phyloP scores from a whole-genome alignment of 345 rosid species.

The Diplotaxis tenuifolia region DNA sequence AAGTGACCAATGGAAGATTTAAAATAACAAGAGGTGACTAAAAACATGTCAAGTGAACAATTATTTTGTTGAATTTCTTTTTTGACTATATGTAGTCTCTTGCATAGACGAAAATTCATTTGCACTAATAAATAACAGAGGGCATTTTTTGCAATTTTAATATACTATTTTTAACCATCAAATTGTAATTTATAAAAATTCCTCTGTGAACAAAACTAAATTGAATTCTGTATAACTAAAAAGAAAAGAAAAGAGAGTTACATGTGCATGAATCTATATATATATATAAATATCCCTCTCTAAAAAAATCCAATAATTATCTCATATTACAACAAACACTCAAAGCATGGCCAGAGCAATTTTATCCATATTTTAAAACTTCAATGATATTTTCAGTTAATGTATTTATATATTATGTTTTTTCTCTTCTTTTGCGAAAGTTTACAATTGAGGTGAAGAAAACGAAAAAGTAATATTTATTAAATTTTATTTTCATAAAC shows the following conservation, averaged over 20 bases:
- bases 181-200: background rate
- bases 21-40: background rate
- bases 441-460: slow-evolving; percentile 46
- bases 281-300: no score
- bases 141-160: background rate
- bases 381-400: slow-evolving; percentile 31
- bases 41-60: background rate
- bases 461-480: slow-evolving; percentile 44
- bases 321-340: slow-evolving; percentile 30
- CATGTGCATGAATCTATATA: slow-evolving; percentile 21
- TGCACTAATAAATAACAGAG: background rate
- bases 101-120: background rate
- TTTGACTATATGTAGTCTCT: background rate
- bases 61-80: slow-evolving; percentile 1
- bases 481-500: background rate
- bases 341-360: slow-evolving; percentile 25
- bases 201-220: background rate
- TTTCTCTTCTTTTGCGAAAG: slow-evolving; percentile 50
- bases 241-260: background rate
- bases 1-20: background rate
- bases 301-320: no score
- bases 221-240: background rate
- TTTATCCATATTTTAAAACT: slow-evolving; percentile 11
- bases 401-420: background rate
- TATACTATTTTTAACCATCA: background rate